Evolutionary conservation across 176 grass and related monocot genomes (phyloP).

Genomic region (Avena eriantha): DNA sequence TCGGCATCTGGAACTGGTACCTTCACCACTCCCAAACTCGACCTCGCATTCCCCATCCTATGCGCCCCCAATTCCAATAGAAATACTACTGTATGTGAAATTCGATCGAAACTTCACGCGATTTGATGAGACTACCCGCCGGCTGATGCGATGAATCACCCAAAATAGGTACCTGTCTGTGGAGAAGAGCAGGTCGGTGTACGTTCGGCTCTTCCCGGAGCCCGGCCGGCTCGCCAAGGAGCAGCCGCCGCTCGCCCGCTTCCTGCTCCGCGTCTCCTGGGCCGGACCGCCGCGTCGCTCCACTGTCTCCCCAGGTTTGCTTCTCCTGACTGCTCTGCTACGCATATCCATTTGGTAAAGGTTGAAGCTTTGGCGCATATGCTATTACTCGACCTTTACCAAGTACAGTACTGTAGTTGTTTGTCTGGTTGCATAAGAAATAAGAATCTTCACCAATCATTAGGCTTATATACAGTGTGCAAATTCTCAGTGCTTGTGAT

Average conservation of each 20-base stretch:
- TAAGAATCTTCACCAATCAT: neutral
- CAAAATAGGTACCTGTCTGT: slow-evolving; percentile 71
- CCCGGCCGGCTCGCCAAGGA: slow-evolving; percentile 80
- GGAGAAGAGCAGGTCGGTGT: slow-evolving; percentile 73
- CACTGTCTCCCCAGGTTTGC: slow-evolving; percentile 65
- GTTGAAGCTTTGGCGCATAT: neutral
- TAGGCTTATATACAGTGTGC: neutral
- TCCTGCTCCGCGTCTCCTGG: slow-evolving; percentile 78
- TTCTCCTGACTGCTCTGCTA: neutral
- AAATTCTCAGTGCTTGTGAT: neutral
- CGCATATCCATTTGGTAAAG: neutral
- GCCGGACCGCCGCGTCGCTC: slow-evolving; percentile 63
- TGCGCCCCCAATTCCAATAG: neutral
- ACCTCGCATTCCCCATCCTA: neutral
- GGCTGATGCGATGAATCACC: neutral
- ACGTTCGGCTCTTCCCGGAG: slow-evolving; percentile 85
- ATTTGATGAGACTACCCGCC: neutral
- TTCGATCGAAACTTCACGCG: neutral
- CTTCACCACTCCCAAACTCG: neutral
- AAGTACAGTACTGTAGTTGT: no score
- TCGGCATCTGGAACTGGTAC: slow-evolving; percentile 97
- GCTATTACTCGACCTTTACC: no score
- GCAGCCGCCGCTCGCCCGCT: slow-evolving; percentile 76
- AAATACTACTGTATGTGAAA: neutral
- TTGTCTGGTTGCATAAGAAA: neutral